A percentile compares a stretch with the other conserved stretches of the same genome.
These are phyloP conservation scores for Eimeria maxima DNA, from an alignment of 169 alveolate species.

Conservation along the genomic window DNA sequence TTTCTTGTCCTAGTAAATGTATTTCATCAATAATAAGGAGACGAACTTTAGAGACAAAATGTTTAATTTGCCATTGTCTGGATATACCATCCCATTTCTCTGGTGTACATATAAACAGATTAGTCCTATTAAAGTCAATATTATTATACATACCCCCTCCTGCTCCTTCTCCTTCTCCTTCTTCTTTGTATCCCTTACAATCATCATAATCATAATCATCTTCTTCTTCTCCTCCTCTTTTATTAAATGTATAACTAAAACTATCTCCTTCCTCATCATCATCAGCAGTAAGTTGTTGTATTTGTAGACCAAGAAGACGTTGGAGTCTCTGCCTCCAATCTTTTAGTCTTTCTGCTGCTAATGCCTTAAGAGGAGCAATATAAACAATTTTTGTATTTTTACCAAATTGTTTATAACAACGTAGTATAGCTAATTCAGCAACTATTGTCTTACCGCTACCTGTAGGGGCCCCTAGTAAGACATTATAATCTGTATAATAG, in stretches of 20 bases:
- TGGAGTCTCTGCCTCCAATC: slow-evolving; percentile 90
- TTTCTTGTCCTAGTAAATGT: slow-evolving; percentile 97
- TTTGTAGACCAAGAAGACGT: slow-evolving; percentile 91
- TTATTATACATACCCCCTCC: slow-evolving; percentile 36
- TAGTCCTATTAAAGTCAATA: slow-evolving; percentile 85
- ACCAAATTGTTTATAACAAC: slow-evolving; percentile 92
- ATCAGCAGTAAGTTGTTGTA: slow-evolving; percentile 98
- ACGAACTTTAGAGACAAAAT: slow-evolving; percentile 95
- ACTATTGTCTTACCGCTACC: slow-evolving; percentile 99
- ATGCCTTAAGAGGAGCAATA: slow-evolving; percentile 99
- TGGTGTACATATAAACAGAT: slow-evolving; percentile 98
- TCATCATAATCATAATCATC: slow-evolving; percentile 23
- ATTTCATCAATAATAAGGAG: slow-evolving; percentile 99
- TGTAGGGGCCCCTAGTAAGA: slow-evolving; percentile 99
- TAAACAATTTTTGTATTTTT: slow-evolving; percentile 94
- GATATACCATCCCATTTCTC: slow-evolving; percentile 99
- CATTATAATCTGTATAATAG: slow-evolving; percentile 97
- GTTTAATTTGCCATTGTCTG: slow-evolving; percentile 98
- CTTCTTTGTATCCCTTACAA: no score
- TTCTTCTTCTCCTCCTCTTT: slow-evolving; percentile 5
- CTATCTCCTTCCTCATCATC: neutral
- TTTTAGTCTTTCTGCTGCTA: slow-evolving; percentile 94
- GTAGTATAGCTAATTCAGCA: slow-evolving; percentile 98
- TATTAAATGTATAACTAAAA: no score
- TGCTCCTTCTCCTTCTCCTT: slow-evolving; percentile 24